These are phyloP conservation scores for Yueomyces sp. DNA, from an alignment of 805 yeast genomes.

Conservation along the genomic window DNA sequence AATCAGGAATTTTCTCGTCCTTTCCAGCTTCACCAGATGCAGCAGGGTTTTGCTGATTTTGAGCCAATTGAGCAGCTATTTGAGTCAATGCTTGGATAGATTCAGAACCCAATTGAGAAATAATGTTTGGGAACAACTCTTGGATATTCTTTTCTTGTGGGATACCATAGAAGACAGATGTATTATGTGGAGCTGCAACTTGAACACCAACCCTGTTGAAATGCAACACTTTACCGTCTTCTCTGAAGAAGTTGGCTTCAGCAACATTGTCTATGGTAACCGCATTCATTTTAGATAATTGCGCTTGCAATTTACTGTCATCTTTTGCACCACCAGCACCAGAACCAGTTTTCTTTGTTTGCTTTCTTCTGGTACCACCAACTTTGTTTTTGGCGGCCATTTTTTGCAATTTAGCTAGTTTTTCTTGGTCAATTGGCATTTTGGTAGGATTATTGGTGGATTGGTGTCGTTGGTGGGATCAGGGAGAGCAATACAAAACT, in stretches of 20 bases:
- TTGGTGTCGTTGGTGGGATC: too few species aligned
- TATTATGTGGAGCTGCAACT: slow-evolving; percentile 80
- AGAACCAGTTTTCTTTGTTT: slow-evolving; percentile 48
- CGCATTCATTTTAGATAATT: slow-evolving; percentile 80
- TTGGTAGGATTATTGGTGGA: too few species aligned
- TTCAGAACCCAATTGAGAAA: slow-evolving; percentile 94
- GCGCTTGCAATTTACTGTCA: slow-evolving; percentile 81
- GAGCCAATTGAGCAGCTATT: slow-evolving; percentile 70
- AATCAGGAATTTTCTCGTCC: slow-evolving; percentile 44
- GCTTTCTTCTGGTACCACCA: slow-evolving; percentile 84
- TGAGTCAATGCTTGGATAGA: slow-evolving; percentile 78
- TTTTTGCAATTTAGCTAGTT: slow-evolving; percentile 84
- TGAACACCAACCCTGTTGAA: slow-evolving; percentile 95
- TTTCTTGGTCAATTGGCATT: slow-evolving; percentile 90
- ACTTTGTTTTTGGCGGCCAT: slow-evolving; percentile 62
- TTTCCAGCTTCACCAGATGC: slow-evolving; percentile 35
- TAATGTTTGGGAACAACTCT: slow-evolving; percentile 85
- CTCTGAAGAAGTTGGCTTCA: slow-evolving; percentile 96
- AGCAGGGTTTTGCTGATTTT: slow-evolving; percentile 32
- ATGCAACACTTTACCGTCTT: slow-evolving; percentile 91
- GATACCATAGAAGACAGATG: slow-evolving; percentile 89
- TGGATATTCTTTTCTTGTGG: slow-evolving; percentile 87
- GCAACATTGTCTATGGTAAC: slow-evolving; percentile 81
- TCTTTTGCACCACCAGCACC: slow-evolving; percentile 56
- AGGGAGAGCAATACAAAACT: too few species aligned